Evolutionary conservation across 1,284 basidiomycete species (phyloP).

Genomic region (Rhodotorula glutinis): DNA sequence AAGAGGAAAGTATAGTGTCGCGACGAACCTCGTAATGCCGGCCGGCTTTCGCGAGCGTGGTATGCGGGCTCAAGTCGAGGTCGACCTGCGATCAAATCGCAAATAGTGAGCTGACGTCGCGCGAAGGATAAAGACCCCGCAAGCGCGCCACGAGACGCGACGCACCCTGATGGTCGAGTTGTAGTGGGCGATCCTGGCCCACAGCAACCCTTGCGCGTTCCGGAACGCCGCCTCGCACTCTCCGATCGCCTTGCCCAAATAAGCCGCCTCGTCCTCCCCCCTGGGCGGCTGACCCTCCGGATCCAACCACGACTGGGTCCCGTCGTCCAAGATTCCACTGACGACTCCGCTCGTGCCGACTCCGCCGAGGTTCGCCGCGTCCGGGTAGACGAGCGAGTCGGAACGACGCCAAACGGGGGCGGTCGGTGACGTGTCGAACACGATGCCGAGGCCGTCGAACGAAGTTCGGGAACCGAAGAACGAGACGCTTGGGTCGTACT

Average conservation of each 20-base stretch:
- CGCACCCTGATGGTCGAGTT: constrained; percentile 41
- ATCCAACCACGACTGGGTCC: constrained; percentile 43
- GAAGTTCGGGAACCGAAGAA: constrained; percentile 43
- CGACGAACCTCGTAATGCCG: constrained; percentile 40
- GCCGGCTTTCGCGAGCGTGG: constrained; percentile 42
- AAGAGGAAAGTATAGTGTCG: no score
- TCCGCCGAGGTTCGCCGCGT: constrained; percentile 9
- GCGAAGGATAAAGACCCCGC: no score
- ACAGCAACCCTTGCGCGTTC: constrained; percentile 44
- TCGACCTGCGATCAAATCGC: constrained; percentile 40
- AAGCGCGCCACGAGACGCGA: neutral
- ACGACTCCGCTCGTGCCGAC: constrained; percentile 42
- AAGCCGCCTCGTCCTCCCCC: constrained; percentile 41
- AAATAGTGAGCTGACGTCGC: no score
- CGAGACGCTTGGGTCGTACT: constrained; percentile 41
- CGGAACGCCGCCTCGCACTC: constrained; percentile 46
- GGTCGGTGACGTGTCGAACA: constrained; percentile 44
- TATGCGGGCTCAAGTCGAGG: constrained; percentile 45
- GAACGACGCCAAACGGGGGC: constrained; percentile 40
- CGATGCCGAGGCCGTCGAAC: constrained; percentile 46
- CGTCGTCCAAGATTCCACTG: constrained; percentile 45
- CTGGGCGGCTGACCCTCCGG: constrained; percentile 25
- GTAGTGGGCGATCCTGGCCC: constrained; percentile 44
- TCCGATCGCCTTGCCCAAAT: constrained; percentile 42
- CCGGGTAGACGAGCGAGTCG: constrained; percentile 33